Base-by-base conservation (phyloP, 176 grass and related monocot genomes). In the Eragrostis nindensis region DNA sequence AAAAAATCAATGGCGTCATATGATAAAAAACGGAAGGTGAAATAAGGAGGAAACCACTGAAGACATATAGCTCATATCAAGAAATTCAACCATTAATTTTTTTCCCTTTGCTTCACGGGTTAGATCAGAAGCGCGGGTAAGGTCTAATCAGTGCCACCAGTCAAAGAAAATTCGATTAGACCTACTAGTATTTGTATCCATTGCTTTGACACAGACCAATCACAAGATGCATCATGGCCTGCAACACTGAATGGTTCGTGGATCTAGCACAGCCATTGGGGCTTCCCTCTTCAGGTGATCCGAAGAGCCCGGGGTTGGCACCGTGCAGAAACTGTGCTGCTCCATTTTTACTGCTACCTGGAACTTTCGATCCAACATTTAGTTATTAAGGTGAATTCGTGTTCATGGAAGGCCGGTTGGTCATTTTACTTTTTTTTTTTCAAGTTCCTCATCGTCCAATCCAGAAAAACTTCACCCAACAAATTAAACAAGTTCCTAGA, bases 71-170 rank as follows among this genome's bases (percentile, higher is more conserved):
- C 74, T 92, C 90, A 92, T 86, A 89, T 86, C 43, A 86, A 86
- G 86, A 88, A 92, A 92, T 86, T 92, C 90, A 89, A 92, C 74
- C 90, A 86, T 86, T 81, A 25, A 0, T n/a, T n/a, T 86, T 79
- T 64, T 76, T 52, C 77, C 83, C 47, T 67, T 48, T 83, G 50
- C 79, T 92, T 92, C 90, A 86, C 73, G 69, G 27, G 12, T 60
- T 59, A 46, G 32, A 83, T 89, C 90, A 89, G 79, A 92, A 92
- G 79, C 83, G 79, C 83, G 69, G 86, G 55, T 89, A 89, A 75
- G 41, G 40, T 83, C 55, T 45, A 89, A 86, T 85, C 86, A 86
- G 65, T 14, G 90, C 83, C 86, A 82, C 1, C 6, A 40, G 27
- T 22, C 67, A 75, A n/a, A 48, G 48, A 19, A 64, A 22, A 36